phyloP scores from a whole-genome alignment of 768 basidiomycete genomes.

The Pisolithus orientalis region DNA sequence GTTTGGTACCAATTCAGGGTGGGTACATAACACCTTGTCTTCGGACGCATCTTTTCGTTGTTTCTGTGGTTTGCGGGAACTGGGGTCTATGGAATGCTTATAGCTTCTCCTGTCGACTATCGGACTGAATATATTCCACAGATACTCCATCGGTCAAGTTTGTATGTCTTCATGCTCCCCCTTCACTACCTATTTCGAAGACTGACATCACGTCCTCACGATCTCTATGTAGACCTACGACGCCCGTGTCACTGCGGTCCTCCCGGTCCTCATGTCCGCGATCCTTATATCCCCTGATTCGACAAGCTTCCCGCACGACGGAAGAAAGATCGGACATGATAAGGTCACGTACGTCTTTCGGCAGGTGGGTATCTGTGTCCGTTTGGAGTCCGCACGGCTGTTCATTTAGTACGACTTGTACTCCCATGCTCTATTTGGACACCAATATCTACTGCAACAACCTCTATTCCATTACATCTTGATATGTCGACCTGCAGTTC shows the following conservation, averaged over 20 bases:
- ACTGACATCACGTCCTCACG: neutral
- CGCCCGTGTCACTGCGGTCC: slow-evolving; percentile 68
- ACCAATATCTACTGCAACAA: too few relatives aligned
- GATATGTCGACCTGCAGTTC: slow-evolving; percentile 38
- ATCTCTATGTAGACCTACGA: slow-evolving; percentile 58
- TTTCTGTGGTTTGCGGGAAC: too few relatives aligned
- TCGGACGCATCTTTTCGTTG: neutral
- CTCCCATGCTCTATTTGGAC: too few relatives aligned
- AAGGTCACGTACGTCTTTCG: slow-evolving; percentile 67
- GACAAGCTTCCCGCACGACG: slow-evolving; percentile 63
- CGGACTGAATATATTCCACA: slow-evolving; percentile 19
- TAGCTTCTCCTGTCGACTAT: too few relatives aligned
- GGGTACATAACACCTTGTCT: neutral
- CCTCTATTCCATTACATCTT: too few relatives aligned
- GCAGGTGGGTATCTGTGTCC: slow-evolving; percentile 45
- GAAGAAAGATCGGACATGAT: slow-evolving; percentile 70
- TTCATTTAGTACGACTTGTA: too few relatives aligned
- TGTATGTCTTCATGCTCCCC: slow-evolving; percentile 32
- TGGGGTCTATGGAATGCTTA: too few relatives aligned
- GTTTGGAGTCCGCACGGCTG: too few relatives aligned
- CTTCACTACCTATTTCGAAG: neutral
- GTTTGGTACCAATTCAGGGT: slow-evolving; percentile 78
- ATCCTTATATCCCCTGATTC: slow-evolving; percentile 70
- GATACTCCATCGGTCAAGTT: slow-evolving; percentile 88
- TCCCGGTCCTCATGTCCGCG: slow-evolving; percentile 85